Conservation (phyloP, 176 grass and related monocot species). For the Triticum urartu region DNA sequence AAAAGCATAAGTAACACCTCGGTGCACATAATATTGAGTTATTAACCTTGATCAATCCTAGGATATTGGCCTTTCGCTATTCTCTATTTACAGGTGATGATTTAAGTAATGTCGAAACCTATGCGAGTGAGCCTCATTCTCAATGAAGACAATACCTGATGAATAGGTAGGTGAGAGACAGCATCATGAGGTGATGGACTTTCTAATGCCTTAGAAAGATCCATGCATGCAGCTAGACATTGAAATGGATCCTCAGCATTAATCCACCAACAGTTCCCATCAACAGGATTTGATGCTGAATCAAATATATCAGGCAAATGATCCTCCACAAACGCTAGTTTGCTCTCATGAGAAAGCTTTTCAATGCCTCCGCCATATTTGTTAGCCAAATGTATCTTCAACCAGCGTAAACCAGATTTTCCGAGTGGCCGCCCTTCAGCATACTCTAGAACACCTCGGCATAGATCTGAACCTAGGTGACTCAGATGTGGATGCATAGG, state of each 20-base stretch:
- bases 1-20: background rate
- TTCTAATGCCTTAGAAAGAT: slow-evolving; percentile 77
- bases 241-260: slow-evolving; percentile 96
- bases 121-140: background rate
- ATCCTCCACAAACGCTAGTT: slow-evolving; percentile 69
- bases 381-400: slow-evolving; percentile 96
- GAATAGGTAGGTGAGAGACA: slow-evolving; percentile 84
- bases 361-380: slow-evolving; percentile 85
- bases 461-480: slow-evolving; percentile 91
- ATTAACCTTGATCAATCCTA: slow-evolving; percentile 3
- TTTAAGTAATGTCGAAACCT: background rate
- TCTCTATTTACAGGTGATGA: background rate
- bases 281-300: slow-evolving; percentile 80
- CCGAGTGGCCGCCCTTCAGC: slow-evolving; percentile 78
- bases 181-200: slow-evolving; percentile 53
- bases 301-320: slow-evolving; percentile 81
- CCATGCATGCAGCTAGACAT: slow-evolving; percentile 88
- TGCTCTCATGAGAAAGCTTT: slow-evolving; percentile 81
- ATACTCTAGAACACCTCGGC: slow-evolving; percentile 90
- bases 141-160: slow-evolving; percentile 68
- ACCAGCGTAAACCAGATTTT: slow-evolving; percentile 80
- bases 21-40: background rate
- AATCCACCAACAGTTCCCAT: slow-evolving; percentile 78
- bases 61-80: background rate
- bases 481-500: slow-evolving; percentile 96